Evolutionary conservation across 441 rosid species (phyloP).

Genomic region (Jatropha multifida): DNA sequence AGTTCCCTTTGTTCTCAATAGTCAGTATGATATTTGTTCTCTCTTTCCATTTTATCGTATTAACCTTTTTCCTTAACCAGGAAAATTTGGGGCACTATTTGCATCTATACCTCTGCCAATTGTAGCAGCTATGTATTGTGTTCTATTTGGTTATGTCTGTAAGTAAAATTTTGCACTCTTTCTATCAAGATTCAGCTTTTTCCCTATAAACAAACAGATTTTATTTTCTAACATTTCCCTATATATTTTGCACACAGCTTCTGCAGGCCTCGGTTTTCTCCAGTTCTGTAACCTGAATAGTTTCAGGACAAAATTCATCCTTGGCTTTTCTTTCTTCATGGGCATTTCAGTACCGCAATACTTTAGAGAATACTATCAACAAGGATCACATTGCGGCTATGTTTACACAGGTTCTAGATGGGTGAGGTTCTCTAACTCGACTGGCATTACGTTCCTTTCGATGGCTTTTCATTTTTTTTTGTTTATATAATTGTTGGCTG

Average conservation of each 20-base stretch:
- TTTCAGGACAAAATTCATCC: constrained; percentile 55
- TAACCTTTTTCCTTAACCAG: constrained; percentile 26
- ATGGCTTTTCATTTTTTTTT: neutral
- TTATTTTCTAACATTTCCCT: neutral
- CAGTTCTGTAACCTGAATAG: constrained; percentile 79
- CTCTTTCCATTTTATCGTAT: neutral
- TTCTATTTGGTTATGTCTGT: constrained; percentile 68
- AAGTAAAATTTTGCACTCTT: constrained; percentile 24
- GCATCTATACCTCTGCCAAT: constrained; percentile 76
- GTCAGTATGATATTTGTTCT: neutral
- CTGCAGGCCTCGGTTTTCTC: constrained; percentile 65
- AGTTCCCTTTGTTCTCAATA: neutral
- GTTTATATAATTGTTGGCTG: neutral
- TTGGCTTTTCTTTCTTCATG: constrained; percentile 71
- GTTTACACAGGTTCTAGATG: constrained; percentile 37
- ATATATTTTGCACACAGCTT: constrained; percentile 36
- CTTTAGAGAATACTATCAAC: constrained; percentile 59
- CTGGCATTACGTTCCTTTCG: neutral
- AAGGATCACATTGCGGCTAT: constrained; percentile 33
- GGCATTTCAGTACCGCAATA: constrained; percentile 67
- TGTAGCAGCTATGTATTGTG: constrained; percentile 58
- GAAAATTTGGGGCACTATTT: constrained; percentile 69
- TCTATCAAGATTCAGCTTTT: neutral
- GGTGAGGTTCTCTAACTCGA: constrained; percentile 24
- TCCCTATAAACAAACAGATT: neutral